Conservation (phyloP, 345 rosid genomes). For the Heritiera fomes region DNA sequence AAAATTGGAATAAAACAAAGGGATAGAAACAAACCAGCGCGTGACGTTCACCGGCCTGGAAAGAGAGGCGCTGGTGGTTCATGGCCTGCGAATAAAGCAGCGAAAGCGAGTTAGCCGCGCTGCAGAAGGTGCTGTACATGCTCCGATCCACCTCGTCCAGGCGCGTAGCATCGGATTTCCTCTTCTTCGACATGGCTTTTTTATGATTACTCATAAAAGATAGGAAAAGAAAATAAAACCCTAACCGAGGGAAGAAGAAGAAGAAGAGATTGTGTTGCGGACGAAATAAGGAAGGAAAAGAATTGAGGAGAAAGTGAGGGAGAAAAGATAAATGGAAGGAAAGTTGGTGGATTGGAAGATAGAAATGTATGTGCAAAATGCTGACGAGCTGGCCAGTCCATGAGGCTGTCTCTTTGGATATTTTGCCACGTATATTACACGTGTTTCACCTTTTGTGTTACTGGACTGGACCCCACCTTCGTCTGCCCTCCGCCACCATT, state of each 20-base stretch:
- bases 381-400: neutral
- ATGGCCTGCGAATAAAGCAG: conserved; percentile 87
- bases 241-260: neutral
- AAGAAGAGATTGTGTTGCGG: neutral
- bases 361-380: neutral
- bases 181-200: conserved; percentile 75
- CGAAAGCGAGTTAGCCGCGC: conserved; percentile 92
- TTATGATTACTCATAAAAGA: too few relatives aligned
- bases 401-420: neutral
- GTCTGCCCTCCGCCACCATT: too few relatives aligned
- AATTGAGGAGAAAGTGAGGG: conserved; percentile 1
- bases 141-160: conserved; percentile 95
- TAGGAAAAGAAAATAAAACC: conserved; percentile 16
- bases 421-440: neutral
- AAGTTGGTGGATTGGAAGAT: conserved; percentile 19
- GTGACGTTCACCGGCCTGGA: conserved; percentile 82
- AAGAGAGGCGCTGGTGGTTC: conserved; percentile 74
- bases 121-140: conserved; percentile 80
- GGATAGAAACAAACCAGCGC: conserved; percentile 43
- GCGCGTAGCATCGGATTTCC: conserved; percentile 76
- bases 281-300: too few relatives aligned
- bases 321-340: conserved; percentile 4
- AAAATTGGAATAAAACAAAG: neutral
- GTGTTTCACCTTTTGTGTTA: neutral
- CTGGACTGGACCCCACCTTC: neutral